Conservation (phyloP, 2,329 filamentous ascomycete species). For the Didymella arachidicola region DNA sequence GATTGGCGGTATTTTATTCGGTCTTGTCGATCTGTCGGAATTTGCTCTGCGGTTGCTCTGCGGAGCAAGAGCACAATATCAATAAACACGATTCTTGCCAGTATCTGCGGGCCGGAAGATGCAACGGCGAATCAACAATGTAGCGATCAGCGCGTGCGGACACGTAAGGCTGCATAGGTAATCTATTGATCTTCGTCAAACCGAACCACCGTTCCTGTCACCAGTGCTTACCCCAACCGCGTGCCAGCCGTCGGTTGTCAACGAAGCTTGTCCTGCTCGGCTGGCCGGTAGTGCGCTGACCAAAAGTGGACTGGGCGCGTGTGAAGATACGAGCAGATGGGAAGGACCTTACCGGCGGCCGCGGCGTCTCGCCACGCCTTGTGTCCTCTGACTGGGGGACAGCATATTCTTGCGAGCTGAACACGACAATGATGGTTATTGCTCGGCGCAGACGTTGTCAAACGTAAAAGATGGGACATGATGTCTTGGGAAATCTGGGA, state of each 20-base stretch:
- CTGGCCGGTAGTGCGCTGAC: constrained; percentile 19
- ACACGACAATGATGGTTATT: constrained; percentile 9
- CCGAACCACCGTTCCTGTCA: constrained; percentile 15
- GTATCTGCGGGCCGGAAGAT: constrained; percentile 9
- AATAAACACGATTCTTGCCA: constrained; percentile 7
- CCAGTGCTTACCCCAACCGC: constrained; percentile 17
- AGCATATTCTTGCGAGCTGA: neutral
- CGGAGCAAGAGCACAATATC: constrained; percentile 12
- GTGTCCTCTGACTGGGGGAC: constrained; percentile 6
- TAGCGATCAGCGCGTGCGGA: constrained; percentile 10
- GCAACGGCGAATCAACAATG: constrained; percentile 4
- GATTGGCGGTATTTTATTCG: constrained; percentile 5
- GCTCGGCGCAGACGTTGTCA: constrained; percentile 13
- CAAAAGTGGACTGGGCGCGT: constrained; percentile 12
- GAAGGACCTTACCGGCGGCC: constrained; percentile 7
- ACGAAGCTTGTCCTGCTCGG: constrained; percentile 25
- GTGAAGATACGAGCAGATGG: constrained; percentile 20
- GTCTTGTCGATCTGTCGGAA: neutral
- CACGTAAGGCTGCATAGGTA: constrained; percentile 6
- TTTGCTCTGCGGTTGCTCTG: neutral
- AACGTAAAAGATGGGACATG: neutral
- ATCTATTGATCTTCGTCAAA: constrained; percentile 6
- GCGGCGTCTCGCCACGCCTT: neutral
- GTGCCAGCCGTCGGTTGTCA: constrained; percentile 23
- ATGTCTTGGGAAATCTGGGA: constrained; percentile 14